These are phyloP conservation scores for Colletotrichum endophyticum DNA, from an alignment of 2,329 filamentous ascomycete species.

Conservation along the genomic window DNA sequence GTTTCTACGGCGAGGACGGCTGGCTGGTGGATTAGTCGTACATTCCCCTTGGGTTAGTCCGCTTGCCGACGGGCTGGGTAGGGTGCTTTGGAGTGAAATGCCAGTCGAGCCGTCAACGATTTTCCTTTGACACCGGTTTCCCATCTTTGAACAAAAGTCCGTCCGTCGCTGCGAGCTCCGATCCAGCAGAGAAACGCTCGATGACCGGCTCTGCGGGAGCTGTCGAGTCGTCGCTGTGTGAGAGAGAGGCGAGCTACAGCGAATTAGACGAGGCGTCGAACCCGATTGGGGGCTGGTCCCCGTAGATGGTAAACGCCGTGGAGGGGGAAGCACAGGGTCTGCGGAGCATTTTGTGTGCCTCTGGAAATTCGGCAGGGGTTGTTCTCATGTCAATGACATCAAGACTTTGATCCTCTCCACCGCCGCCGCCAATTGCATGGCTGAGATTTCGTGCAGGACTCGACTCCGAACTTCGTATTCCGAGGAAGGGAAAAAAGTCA, in stretches of 20 bases:
- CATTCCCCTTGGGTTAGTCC: neutral
- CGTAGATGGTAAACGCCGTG: neutral
- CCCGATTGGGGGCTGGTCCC: neutral
- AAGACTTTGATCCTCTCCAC: slow-evolving; percentile 1
- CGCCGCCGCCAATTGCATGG: neutral
- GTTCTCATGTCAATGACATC: slow-evolving; percentile 13
- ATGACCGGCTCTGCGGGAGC: neutral
- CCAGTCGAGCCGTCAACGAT: neutral
- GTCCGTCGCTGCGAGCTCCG: neutral
- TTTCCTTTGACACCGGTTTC: neutral
- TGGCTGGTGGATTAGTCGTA: neutral
- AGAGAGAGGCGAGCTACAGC: neutral
- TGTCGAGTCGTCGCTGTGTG: neutral
- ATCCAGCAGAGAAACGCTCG: slow-evolving; percentile 1
- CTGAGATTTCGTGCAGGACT: neutral
- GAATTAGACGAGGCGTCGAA: neutral
- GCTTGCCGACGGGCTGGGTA: neutral
- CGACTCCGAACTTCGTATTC: neutral
- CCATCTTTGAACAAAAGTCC: neutral
- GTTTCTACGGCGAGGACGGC: neutral
- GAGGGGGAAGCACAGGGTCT: neutral
- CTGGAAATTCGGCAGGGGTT: neutral
- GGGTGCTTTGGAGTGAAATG: neutral
- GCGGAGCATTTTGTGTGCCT: neutral
- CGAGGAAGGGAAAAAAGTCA: neutral